phyloP scores from a whole-genome alignment of 139 green algal species.

The Tetraselmis striata region DNA sequence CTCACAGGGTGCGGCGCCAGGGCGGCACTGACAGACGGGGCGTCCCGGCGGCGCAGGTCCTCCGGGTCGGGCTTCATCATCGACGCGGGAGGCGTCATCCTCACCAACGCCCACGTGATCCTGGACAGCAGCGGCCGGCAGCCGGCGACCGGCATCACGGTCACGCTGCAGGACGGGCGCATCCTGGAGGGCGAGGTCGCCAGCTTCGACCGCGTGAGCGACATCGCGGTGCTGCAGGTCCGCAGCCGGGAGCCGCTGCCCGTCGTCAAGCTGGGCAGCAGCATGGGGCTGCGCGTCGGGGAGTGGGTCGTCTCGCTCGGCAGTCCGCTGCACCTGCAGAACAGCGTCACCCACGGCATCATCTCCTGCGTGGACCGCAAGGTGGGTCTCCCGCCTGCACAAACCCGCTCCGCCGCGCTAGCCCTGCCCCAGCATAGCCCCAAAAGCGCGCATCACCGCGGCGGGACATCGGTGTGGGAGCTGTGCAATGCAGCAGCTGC shows the following conservation, averaged over 20 bases:
- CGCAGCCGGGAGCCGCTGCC: conserved; percentile 42
- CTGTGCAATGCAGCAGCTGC: no score
- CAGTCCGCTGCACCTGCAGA: conserved; percentile 61
- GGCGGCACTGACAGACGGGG: conserved; percentile 3
- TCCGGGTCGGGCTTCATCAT: conserved; percentile 64
- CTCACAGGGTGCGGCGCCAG: not conserved
- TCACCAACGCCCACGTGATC: conserved; percentile 82
- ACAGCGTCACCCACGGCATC: conserved; percentile 67
- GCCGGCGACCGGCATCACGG: conserved; percentile 22
- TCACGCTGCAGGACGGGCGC: conserved; percentile 71
- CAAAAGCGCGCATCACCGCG: no score
- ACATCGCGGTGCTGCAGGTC: conserved; percentile 63
- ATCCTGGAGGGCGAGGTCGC: conserved; percentile 33
- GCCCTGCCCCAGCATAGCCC: no score
- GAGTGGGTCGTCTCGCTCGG: conserved; percentile 76
- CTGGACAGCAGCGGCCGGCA: conserved; percentile 19
- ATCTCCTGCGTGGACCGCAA: conserved; percentile 64
- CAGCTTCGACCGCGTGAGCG: conserved; percentile 27
- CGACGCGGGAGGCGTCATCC: conserved; percentile 45
- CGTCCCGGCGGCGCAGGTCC: conserved; percentile 18
- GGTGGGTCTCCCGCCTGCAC: no score
- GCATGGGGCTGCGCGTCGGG: conserved; percentile 42
- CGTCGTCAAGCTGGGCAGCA: conserved; percentile 35
- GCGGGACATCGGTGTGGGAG: no score
- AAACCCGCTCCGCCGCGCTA: no score